Conservation (phyloP, 805 yeast genomes). For the Candida xyloterini region DNA sequence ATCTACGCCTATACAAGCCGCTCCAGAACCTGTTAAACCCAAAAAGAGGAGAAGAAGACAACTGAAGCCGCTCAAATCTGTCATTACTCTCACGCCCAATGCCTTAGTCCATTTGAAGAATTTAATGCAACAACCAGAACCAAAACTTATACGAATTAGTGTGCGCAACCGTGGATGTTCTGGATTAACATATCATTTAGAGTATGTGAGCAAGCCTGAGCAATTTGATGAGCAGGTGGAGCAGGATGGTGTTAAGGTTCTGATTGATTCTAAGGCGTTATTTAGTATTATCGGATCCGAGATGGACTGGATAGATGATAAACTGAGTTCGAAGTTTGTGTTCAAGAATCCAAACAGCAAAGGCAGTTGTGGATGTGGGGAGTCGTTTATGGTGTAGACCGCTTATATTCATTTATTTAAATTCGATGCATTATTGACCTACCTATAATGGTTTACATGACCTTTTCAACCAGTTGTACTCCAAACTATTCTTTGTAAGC, state of each 20-base stretch:
- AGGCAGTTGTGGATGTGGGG: conserved; percentile 99
- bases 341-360: conserved; percentile 95
- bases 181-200: conserved; percentile 86
- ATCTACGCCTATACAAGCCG: conserved; percentile 1
- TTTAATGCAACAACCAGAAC: conserved; percentile 75
- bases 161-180: conserved; percentile 98
- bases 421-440: conserved; percentile 2
- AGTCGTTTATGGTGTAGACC: conserved; percentile 86
- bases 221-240: conserved; percentile 91
- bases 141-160: conserved; percentile 86
- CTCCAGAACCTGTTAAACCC: conserved; percentile 11
- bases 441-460: conserved; percentile 36
- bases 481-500: conserved; percentile 37
- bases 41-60: conserved; percentile 48
- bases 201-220: conserved; percentile 87
- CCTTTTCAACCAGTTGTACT: conserved; percentile 48
- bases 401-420: conserved; percentile 2
- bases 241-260: conserved; percentile 90
- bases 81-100: conserved; percentile 71
- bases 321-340: conserved; percentile 81
- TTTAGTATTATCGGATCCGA: conserved; percentile 95
- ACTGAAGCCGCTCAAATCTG: conserved; percentile 84
- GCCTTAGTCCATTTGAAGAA: conserved; percentile 72
- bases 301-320: conserved; percentile 98
- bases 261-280: conserved; percentile 93